These are phyloP conservation scores for Apiotrichum sp. DNA, from an alignment of 1,284 basidiomycete genomes.

Conservation along the genomic window DNA sequence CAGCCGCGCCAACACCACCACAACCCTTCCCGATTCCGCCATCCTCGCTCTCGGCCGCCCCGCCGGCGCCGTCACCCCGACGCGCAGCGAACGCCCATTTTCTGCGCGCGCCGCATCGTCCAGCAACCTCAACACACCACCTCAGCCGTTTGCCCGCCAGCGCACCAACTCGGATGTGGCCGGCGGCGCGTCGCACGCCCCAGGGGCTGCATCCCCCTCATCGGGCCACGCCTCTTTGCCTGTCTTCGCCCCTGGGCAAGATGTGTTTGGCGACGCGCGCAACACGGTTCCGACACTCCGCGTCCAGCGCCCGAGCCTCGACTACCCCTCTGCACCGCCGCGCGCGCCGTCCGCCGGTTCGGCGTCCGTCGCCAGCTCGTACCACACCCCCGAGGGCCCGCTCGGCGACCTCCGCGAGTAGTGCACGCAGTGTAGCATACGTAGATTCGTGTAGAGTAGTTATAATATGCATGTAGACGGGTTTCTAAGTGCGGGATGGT, in stretches of 20 bases:
- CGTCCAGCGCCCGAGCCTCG: slow-evolving; percentile 16
- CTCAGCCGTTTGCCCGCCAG: not conserved
- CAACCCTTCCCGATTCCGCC: not conserved
- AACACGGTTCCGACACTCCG: slow-evolving; percentile 5
- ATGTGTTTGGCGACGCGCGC: slow-evolving; percentile 9
- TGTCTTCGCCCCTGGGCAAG: not conserved
- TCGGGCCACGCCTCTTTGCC: too few species aligned
- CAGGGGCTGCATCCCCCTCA: too few species aligned
- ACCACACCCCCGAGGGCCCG: not conserved
- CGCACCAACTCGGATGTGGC: slow-evolving; percentile 1
- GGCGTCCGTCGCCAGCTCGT: not conserved
- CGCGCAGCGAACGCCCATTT: too few species aligned
- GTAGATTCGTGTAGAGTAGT: not conserved
- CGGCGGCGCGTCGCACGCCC: not conserved
- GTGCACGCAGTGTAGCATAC: not conserved
- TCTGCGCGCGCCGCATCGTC: too few species aligned
- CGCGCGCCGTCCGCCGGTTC: not conserved
- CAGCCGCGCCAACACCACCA: slow-evolving; percentile 10
- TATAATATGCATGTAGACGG: not conserved
- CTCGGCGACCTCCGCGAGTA: not conserved
- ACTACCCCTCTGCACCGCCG: not conserved
- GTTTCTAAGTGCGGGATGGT: not conserved
- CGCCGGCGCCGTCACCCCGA: not conserved
- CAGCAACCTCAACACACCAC: too few species aligned
- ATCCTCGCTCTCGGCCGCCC: not conserved